Base-by-base conservation (phyloP, 805 yeast species). In the Metschnikowia sp. region DNA sequence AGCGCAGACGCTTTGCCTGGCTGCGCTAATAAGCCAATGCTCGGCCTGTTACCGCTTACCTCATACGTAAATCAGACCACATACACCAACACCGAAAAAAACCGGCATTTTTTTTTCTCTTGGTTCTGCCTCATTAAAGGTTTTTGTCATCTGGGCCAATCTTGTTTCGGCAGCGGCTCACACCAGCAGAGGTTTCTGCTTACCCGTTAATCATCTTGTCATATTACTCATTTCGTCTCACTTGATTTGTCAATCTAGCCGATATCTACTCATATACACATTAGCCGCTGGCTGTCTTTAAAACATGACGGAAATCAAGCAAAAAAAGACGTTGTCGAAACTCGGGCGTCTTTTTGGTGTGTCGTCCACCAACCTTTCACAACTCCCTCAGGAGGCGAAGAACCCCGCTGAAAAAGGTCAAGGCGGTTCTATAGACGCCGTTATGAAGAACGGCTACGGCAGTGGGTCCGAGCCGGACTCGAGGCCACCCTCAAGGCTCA, bases 271-370 rank as follows among this genome's bases (percentile, higher is more conserved):
- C 13, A 13, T 22, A 9, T 9, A 32, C 11, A 10, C 13, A 13
- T 18, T 29, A 29, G 39, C 12, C 18, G 30, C 36, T 31, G 33
- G 15, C 28, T 12, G 39, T 13, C 29, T 29, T 26, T 38, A n/a
- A 39, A 19, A 31, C n/a, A 59, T 60, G 63, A 52, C 58, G 28
- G 64, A 61, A 35, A 39, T 45, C 42, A 59, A 59, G 45, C 53
- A 58, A 39, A 60, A 59, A 42, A 56, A 53, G 47, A 59, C 62
- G 32, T 53, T 60, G 47, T 47, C 58, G 42, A 55, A 59, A 46
- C 50, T 61, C 30, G 65, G 65, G 19, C 57, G 61, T 47, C 56
- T 62, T 32, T 61, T 62, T 43, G 65, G 65, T 18, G 60, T 57
- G 18, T 60, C 58, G 53, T 51, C 56, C 29, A 48, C 62, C 13